A percentile compares a stretch with the other conserved stretches of the same genome.
These are phyloP conservation scores for Phytopythium helicoides DNA, from an alignment of 352 stramenopile species.

Conservation along the genomic window DNA sequence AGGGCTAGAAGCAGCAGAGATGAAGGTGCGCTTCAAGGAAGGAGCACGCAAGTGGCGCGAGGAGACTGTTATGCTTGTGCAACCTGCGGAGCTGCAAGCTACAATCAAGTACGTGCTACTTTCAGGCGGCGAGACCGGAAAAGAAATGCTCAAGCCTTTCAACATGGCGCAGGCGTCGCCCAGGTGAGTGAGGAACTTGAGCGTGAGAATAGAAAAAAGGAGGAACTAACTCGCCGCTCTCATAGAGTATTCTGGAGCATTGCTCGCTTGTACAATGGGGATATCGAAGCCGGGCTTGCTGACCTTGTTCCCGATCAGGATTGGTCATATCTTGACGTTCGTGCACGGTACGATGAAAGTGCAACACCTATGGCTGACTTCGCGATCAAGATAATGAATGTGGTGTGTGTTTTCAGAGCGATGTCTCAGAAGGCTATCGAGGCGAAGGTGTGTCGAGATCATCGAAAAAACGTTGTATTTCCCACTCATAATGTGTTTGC, in stretches of 20 bases:
- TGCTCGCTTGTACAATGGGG: slow-evolving; percentile 69
- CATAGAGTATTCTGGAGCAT: slow-evolving; percentile 84
- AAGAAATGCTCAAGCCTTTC: slow-evolving; percentile 89
- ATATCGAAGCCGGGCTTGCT: slow-evolving; percentile 62
- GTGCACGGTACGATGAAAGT: slow-evolving; percentile 38
- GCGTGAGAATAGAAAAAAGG: too few relatives aligned
- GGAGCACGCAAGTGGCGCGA: slow-evolving; percentile 79
- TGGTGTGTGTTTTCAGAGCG: slow-evolving; percentile 24
- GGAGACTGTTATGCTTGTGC: slow-evolving; percentile 66
- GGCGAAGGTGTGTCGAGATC: slow-evolving; percentile 41
- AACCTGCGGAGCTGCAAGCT: slow-evolving; percentile 61
- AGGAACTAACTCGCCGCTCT: not conserved
- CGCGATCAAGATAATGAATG: slow-evolving; percentile 3
- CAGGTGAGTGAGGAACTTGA: slow-evolving; percentile 20
- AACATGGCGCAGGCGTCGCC: slow-evolving; percentile 88
- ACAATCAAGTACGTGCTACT: slow-evolving; percentile 84
- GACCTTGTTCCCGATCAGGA: slow-evolving; percentile 76
- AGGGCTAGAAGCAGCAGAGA: slow-evolving; percentile 22
- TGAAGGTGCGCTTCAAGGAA: slow-evolving; percentile 79
- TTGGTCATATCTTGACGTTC: slow-evolving; percentile 80
- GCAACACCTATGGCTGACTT: not conserved
- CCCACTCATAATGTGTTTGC: not conserved
- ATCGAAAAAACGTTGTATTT: too few relatives aligned
- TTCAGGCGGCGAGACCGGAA: slow-evolving; percentile 70
- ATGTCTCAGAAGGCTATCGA: slow-evolving; percentile 80